A percentile compares a stretch with the other conserved stretches of the same genome.
Conservation (phyloP, 768 basidiomycete species). For the Xerocomus spinulosus region DNA sequence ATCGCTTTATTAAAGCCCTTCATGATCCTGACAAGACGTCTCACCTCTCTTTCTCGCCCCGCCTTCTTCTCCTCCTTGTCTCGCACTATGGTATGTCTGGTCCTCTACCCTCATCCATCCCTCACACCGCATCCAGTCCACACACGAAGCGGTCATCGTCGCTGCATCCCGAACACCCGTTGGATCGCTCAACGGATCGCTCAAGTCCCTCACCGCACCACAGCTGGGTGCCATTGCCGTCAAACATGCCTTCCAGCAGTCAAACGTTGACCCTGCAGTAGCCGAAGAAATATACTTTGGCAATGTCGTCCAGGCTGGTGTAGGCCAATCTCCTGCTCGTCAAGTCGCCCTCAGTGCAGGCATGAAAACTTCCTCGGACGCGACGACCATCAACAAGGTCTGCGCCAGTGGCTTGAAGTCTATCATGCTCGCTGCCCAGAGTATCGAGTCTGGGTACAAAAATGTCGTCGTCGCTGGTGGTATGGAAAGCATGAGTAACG, state of each 20-base stretch:
- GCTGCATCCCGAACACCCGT: slow-evolving; percentile 92
- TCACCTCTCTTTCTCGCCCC: slow-evolving; percentile 37
- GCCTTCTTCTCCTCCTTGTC: slow-evolving; percentile 30
- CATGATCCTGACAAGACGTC: slow-evolving; percentile 43
- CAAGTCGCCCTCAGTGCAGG: slow-evolving; percentile 95
- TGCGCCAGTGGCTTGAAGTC: slow-evolving; percentile 97
- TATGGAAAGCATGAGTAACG: slow-evolving; percentile 99
- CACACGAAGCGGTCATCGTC: slow-evolving; percentile 88
- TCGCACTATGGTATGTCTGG: slow-evolving; percentile 49
- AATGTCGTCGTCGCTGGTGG: slow-evolving; percentile 90
- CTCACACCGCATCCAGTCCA: slow-evolving; percentile 24
- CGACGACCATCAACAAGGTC: slow-evolving; percentile 99
- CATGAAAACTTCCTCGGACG: slow-evolving; percentile 79
- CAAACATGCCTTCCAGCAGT: slow-evolving; percentile 82
- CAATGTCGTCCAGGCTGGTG: slow-evolving; percentile 95
- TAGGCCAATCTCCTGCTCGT: slow-evolving; percentile 96
- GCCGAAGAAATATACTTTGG: slow-evolving; percentile 98
- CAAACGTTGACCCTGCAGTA: slow-evolving; percentile 70
- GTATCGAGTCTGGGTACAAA: slow-evolving; percentile 81
- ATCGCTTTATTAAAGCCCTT: slow-evolving; percentile 16
- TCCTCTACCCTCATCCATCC: not conserved
- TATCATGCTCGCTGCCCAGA: slow-evolving; percentile 90
- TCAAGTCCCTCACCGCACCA: slow-evolving; percentile 85
- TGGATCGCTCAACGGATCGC: slow-evolving; percentile 84
- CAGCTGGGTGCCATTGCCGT: slow-evolving; percentile 87